Evolutionary conservation across 179 eudicot genomes (phyloP).

Genomic region (Heliamphora pulchella): DNA sequence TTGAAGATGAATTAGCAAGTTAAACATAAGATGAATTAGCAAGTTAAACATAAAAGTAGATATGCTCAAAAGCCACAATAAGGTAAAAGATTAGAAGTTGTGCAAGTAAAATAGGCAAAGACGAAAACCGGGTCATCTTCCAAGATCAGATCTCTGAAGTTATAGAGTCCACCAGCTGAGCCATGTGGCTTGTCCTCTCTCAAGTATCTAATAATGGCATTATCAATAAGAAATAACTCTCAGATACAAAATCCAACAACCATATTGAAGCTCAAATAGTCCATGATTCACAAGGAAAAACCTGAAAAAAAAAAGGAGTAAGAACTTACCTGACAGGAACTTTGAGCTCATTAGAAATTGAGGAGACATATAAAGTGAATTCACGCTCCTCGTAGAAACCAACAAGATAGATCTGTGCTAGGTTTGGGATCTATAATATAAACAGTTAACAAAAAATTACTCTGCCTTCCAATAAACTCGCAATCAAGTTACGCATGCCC

Average conservation of each 20-base stretch:
- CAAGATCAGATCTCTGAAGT: constrained; percentile 83
- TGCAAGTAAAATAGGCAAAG: constrained; percentile 6
- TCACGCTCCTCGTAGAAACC: constrained; percentile 96
- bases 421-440: constrained; percentile 61
- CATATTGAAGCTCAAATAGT: background rate
- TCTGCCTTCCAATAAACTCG: background rate
- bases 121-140: constrained; percentile 73
- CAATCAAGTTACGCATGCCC: background rate
- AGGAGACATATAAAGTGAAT: constrained; percentile 84
- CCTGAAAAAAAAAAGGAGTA: background rate
- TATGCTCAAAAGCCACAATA: background rate
- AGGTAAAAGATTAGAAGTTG: background rate
- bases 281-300: background rate
- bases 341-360: constrained; percentile 87
- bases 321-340: constrained; percentile 77
- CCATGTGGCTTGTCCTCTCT: constrained; percentile 98
- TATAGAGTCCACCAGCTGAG: constrained; percentile 92
- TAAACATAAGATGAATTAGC: no score
- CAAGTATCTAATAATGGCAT: constrained; percentile 58
- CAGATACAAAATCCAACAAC: constrained; percentile 8
- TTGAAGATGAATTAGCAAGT: background rate
- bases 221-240: constrained; percentile 12
- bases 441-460: background rate
- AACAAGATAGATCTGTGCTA: constrained; percentile 75
- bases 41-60: background rate